A percentile compares a stretch with the other conserved stretches of the same genome.
Evolutionary conservation across 768 basidiomycete species (phyloP).

Genomic region (Leucogyrophana mollusca): DNA sequence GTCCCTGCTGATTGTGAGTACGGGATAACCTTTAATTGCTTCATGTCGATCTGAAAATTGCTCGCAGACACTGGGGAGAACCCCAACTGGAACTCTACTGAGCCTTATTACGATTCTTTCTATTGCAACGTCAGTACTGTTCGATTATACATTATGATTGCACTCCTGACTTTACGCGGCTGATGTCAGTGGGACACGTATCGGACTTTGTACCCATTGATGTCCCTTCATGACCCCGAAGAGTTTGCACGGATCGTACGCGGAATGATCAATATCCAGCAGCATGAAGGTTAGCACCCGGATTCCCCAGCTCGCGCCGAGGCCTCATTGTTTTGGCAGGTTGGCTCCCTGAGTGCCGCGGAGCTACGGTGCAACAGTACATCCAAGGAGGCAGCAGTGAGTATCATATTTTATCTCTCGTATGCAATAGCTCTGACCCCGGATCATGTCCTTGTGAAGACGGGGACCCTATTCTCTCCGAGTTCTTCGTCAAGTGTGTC

Average conservation of each 20-base stretch:
- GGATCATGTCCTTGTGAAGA: slow-evolving; percentile 34
- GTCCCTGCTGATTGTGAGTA: slow-evolving; percentile 61
- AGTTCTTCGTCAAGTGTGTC: slow-evolving; percentile 62
- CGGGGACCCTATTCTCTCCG: slow-evolving; percentile 61
- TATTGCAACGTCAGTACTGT: slow-evolving; percentile 58
- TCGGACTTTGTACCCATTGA: slow-evolving; percentile 58
- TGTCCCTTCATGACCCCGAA: slow-evolving; percentile 62
- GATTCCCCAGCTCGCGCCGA: not conserved
- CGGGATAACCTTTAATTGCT: not conserved
- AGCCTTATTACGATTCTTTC: slow-evolving; percentile 66
- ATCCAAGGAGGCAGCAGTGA: slow-evolving; percentile 64
- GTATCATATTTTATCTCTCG: slow-evolving; percentile 25
- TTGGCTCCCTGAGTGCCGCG: slow-evolving; percentile 67
- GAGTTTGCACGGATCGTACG: slow-evolving; percentile 59
- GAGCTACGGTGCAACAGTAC: slow-evolving; percentile 48
- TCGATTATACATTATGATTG: not conserved
- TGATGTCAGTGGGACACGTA: slow-evolving; percentile 60
- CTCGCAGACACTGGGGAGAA: slow-evolving; percentile 66
- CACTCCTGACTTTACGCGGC: not conserved
- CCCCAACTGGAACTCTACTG: slow-evolving; percentile 59
- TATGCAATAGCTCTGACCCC: not conserved
- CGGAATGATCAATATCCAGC: slow-evolving; percentile 66
- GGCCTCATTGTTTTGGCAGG: slow-evolving; percentile 33
- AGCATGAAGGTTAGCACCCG: slow-evolving; percentile 50
- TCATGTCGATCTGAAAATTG: not conserved